Evolutionary conservation across 495 filamentous ascomycete species (phyloP).

Genomic region (Neohortaea acidophila): DNA sequence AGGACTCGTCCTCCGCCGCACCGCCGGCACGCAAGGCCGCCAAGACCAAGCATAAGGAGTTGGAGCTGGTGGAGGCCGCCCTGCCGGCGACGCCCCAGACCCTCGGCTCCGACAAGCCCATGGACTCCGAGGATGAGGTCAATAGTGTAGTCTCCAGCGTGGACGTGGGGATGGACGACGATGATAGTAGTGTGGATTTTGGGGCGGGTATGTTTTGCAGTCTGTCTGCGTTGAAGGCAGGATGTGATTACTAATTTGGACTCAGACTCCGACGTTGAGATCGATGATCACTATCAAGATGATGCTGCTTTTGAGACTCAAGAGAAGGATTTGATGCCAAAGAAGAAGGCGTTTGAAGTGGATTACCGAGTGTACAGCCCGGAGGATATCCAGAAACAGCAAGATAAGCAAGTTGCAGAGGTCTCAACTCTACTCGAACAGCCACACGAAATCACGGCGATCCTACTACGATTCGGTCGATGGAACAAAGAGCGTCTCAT

Average conservation of each 20-base stretch:
- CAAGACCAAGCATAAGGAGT: conserved; percentile 30
- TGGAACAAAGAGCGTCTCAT: conserved; percentile 96
- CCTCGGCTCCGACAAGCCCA: conserved; percentile 39
- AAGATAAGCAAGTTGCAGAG: conserved; percentile 71
- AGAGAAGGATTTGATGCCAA: conserved; percentile 59
- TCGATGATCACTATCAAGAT: conserved; percentile 58
- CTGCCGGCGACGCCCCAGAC: conserved; percentile 48
- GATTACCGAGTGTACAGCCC: conserved; percentile 69
- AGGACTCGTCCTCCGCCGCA: conserved; percentile 28
- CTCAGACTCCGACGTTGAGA: conserved; percentile 34
- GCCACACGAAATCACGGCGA: conserved; percentile 72
- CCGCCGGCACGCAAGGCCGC: conserved; percentile 31
- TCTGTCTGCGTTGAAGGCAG: background rate
- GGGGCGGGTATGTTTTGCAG: conserved; percentile 50
- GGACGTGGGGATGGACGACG: conserved; percentile 51
- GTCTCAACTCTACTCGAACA: conserved; percentile 78
- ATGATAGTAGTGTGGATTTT: conserved; percentile 53
- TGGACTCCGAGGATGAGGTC: conserved; percentile 97
- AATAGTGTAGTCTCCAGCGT: conserved; percentile 67
- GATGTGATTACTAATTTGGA: background rate
- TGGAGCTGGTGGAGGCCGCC: conserved; percentile 26
- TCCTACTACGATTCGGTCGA: conserved; percentile 69
- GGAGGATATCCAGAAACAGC: conserved; percentile 61
- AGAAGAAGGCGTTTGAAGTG: conserved; percentile 66
- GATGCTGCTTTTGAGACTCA: conserved; percentile 57